Base-by-base conservation (phyloP, 2,329 filamentous ascomycete species). In the Fusarium euwallaceae region DNA sequence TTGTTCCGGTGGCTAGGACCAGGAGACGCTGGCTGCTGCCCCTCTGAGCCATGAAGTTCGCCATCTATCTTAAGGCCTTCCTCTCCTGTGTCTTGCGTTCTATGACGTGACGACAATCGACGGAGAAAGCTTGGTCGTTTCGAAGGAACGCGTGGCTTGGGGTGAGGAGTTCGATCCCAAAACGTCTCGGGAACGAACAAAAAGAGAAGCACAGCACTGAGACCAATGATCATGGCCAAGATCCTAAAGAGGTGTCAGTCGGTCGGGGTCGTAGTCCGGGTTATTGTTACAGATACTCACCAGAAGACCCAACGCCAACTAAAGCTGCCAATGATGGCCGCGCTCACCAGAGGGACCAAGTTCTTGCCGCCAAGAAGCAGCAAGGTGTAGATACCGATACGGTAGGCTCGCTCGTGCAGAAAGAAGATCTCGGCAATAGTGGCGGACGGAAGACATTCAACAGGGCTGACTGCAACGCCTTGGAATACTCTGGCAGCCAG, bases 341-440 rank as follows among this genome's bases (percentile, higher is more conserved):
- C 96, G 81, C 94, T 97, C 27, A 97, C 92, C 27, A 98, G 85
- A 0, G 96, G 96, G 6, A 98, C 88, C 72, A 98, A 81, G 77
- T 98, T 98, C 87, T 98, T 98, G 60, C 95, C 95, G 16, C 95
- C 94, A 0, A 98, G 88, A 14, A 98, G 87, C 7, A 98, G 86
- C 22, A 98, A 84, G 0, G 95, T 98, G 80, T 98, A 98, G 27
- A 98, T 95, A 11, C 97, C 97, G 53, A 98, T 91, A 6, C 96
- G 92, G 81, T 95, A 98, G 0, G 96, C 96, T 70, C 96, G 89
- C 84, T 98, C 96, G 78, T 98, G 96, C 22, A 98, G 87, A 80
- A 98, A 98, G 86, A 95, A 98, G 70, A 98, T 98, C 82, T 98
- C 96, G 4, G 95, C 95, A 78, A 98, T 96, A 0, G 95, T 98